These are phyloP conservation scores for Nephelium lappaceum DNA, from an alignment of 345 rosid genomes.

Conservation along the genomic window DNA sequence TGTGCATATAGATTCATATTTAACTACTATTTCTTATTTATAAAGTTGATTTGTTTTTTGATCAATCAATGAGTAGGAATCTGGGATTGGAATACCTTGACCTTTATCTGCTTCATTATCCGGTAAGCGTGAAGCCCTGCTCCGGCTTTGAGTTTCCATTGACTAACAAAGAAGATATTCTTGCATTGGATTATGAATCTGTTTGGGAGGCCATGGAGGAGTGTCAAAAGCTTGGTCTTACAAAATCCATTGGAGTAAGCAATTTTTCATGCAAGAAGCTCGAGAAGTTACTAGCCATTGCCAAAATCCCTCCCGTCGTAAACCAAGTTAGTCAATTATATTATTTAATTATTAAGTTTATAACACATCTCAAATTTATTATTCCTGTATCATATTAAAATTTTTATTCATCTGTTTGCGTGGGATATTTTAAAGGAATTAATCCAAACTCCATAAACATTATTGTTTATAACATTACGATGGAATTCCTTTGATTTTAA, in stretches of 20 bases:
- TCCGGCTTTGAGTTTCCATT: neutral
- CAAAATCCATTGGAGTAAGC: slow-evolving; percentile 27
- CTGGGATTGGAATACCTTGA: slow-evolving; percentile 26
- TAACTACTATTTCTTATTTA: no score
- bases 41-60: neutral
- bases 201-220: slow-evolving; percentile 33
- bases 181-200: slow-evolving; percentile 20
- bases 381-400: no score
- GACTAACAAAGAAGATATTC: neutral
- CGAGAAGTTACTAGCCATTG: slow-evolving; percentile 13
- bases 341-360: no score
- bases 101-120: slow-evolving; percentile 27
- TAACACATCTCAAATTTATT: no score
- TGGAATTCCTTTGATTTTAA: no score
- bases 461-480: no score
- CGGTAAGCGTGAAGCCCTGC: slow-evolving; percentile 20
- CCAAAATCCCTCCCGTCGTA: slow-evolving; percentile 26
- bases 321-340: slow-evolving; percentile 24
- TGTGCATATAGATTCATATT: no score
- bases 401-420: no score
- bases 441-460: no score
- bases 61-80: slow-evolving; percentile 10
- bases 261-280: slow-evolving; percentile 29
- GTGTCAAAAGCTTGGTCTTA: slow-evolving; percentile 26
- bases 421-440: no score